Conservation (phyloP, 768 basidiomycete species). For the Gloeostereum incarnatum region DNA sequence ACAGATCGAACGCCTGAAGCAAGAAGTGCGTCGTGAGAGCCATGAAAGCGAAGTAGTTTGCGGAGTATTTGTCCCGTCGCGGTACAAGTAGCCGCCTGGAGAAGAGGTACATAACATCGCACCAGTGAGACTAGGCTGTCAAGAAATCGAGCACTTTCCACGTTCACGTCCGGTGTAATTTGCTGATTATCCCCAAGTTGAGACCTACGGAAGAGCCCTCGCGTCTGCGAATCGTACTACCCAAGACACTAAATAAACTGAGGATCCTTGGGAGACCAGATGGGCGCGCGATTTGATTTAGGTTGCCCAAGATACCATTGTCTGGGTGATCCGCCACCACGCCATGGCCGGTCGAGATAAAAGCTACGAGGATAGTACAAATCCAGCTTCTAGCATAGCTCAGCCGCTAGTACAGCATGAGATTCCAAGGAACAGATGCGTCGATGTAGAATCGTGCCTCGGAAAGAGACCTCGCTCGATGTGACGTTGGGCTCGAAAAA, state of each 20-base stretch:
- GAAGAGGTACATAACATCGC: not conserved
- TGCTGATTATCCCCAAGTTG: no score
- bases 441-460: not conserved
- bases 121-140: no score
- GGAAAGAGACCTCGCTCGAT: slow-evolving; percentile 49
- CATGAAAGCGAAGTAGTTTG: no score
- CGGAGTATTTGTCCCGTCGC: no score
- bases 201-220: slow-evolving; percentile 35
- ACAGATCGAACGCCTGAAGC: no score
- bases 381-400: slow-evolving; percentile 65
- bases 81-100: no score
- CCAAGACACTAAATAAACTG: slow-evolving; percentile 35
- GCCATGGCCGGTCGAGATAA: slow-evolving; percentile 42
- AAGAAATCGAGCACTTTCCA: no score
- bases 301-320: slow-evolving; percentile 45
- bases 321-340: slow-evolving; percentile 69
- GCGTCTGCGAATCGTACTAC: slow-evolving; percentile 55
- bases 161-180: no score
- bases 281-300: slow-evolving; percentile 41
- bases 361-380: slow-evolving; percentile 58
- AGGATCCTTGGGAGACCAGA: slow-evolving; percentile 26
- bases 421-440: not conserved
- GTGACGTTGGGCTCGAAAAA: slow-evolving; percentile 56
- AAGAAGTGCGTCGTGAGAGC: no score
- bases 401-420: slow-evolving; percentile 35